A percentile compares a stretch with the other conserved stretches of the same genome.
phyloP scores from a whole-genome alignment of 345 rosid species.

The Eucalyptus camaldulensis region DNA sequence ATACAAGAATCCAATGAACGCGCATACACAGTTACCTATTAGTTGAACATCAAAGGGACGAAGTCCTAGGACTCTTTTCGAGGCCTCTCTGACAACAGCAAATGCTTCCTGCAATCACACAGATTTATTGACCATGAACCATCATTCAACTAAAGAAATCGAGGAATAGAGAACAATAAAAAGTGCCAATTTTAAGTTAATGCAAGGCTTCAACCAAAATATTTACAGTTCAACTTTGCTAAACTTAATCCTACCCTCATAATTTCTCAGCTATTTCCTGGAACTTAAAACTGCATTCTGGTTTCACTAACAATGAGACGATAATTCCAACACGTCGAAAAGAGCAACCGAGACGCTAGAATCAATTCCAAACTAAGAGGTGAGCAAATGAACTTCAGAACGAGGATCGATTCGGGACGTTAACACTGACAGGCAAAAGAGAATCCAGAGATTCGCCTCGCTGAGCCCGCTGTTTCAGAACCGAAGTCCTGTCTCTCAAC shows the following conservation, averaged over 20 bases:
- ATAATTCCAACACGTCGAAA: not conserved
- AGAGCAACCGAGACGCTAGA: not conserved
- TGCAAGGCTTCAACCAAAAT: not conserved
- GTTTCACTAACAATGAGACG: not conserved
- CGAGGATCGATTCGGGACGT: not conserved
- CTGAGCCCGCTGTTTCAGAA: conserved; percentile 59
- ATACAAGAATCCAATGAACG: not conserved
- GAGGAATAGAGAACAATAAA: not conserved
- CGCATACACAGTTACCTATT: conserved; percentile 33
- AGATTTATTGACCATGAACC: not conserved
- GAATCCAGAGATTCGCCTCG: conserved; percentile 80
- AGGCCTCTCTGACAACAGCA: conserved; percentile 93
- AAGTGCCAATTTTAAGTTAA: not conserved
- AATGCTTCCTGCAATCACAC: conserved; percentile 62
- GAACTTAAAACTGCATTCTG: not conserved
- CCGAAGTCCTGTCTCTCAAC: conserved; percentile 55
- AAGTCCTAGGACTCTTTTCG: conserved; percentile 82
- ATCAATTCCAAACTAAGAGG: not conserved
- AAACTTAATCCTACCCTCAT: not conserved
- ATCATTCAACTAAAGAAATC: not conserved
- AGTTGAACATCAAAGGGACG: conserved; percentile 90
- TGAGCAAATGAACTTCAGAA: not conserved
- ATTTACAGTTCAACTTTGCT: not conserved
- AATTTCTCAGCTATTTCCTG: not conserved
- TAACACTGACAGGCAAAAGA: conserved; percentile 56